Base-by-base conservation (phyloP, 2,329 filamentous ascomycete species). In the Zalaria obscura region DNA sequence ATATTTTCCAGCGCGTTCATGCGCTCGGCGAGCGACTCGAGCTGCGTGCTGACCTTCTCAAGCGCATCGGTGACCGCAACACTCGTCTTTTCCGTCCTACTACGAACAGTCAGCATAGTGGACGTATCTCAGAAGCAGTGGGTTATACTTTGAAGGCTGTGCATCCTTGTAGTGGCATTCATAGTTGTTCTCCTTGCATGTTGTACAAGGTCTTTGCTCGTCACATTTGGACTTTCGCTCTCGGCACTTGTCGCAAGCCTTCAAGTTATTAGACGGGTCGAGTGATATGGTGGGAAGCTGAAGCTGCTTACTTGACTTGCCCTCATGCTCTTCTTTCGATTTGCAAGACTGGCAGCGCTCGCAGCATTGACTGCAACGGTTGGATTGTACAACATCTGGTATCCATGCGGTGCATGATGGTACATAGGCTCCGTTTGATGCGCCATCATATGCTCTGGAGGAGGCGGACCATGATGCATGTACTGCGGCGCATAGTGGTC, bases 191-290 rank as follows among this genome's bases (percentile, higher is more conserved):
- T 96, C 88, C 52, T 81, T 82, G 59, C 91, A 98, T 53, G 78
- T 77, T 33, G 80, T 85, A 56, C 86, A 89, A 52, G 83, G 87
- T 49, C 82, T 78, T 7, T 79, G 78, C 66, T 94, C 87, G 53
- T 93, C 86, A 58, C 87, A 94, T 62, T 93, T 93, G 9, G 86
- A 86, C 61, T 93, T 94, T 33, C 89, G 73, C 46, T 83, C 75
- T 44, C 87, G 78, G 62, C 87, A 94, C 59, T 81, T 84, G 55
- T 93, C 87, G 61, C 91, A 98, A 32, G 91, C 91, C 80, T 93
- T 43, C 27, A 36, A 31, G 34, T 34, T 27, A 44, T 52, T 9
- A 40, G 38, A 31, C 45, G 41, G 31, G 18, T 40, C 26, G 10
- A 32, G n/a, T 28, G 27, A 25, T 10, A 25, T 38, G 25, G 25